Base-by-base conservation (phyloP, 192 early-diverging fungal species). In the Obelidium mucronatum region DNA sequence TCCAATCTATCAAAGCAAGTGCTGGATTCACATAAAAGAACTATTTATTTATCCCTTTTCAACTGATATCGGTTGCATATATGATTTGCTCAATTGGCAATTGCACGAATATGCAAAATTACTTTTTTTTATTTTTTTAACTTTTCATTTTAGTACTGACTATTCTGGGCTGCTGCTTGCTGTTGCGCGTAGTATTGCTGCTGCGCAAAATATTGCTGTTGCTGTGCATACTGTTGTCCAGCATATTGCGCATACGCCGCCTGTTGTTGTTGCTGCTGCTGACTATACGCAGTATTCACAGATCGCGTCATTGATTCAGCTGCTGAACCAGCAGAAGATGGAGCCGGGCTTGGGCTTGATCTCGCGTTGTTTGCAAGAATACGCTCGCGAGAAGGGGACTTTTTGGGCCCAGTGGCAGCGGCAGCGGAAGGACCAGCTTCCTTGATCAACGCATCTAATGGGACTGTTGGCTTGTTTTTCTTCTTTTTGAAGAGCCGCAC, bases 401-500 rank as follows among this genome's bases (percentile, higher is more conserved):
- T 26, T 15, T 30, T 30, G 59, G 59, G 59, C 1, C 24, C 33
- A 15, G 19, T 22, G 17, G 59, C 1, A 31, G 19, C 19, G n/a
- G 15, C 17, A 4, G 63, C 31, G 35, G 15, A 22, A 37, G 34
- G 31, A 19, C 28, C 24, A 52, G 66, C 66, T 22, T 40, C 66
- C 0, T 22, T n/a, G 11, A 67, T 40, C 1, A 67, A 30, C 17
- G 66, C 37, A 39, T 67, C 66, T n/a, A 67, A 39, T 22, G 66
- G 51, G 17, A 67, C 66, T 2, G 8, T 52, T 15, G 66, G 13
- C 1, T 48, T 67, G 11, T 67, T 67, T 39, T 48, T 67, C 30
- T 67, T 67, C 42, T 48, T 40, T 39, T 48, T 40, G 22, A 51
- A 52, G 40, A 67, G 66, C 8, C 66, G 66, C 39, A 34, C 22